Conservation (phyloP, 352 stramenopile species). For the Globisporangium perplexum region DNA sequence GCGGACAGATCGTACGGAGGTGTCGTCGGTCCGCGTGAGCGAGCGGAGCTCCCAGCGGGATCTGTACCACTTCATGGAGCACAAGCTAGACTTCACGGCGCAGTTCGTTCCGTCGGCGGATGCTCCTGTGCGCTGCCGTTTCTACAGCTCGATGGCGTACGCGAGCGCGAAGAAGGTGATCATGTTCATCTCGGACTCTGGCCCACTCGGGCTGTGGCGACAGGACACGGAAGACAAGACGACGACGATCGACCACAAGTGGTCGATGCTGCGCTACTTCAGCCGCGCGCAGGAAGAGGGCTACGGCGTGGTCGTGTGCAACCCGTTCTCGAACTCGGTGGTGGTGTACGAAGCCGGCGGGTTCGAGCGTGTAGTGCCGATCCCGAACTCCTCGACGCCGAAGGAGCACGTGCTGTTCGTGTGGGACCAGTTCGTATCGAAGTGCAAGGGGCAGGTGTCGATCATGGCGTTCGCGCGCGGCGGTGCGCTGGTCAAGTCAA, state of each 20-base stretch:
- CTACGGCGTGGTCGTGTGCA: slow-evolving; percentile 83
- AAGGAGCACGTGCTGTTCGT: slow-evolving; percentile 86
- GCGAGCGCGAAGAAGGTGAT: slow-evolving; percentile 82
- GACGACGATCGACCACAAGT: slow-evolving; percentile 78
- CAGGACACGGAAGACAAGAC: slow-evolving; percentile 54
- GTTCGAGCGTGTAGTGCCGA: slow-evolving; percentile 79
- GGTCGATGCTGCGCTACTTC: slow-evolving; percentile 85
- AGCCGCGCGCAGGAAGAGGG: slow-evolving; percentile 81
- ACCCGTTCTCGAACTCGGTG: slow-evolving; percentile 84
- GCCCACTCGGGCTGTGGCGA: slow-evolving; percentile 77
- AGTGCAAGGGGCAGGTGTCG: slow-evolving; percentile 82
- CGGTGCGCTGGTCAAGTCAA: slow-evolving; percentile 77
- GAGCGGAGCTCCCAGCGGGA: slow-evolving; percentile 68
- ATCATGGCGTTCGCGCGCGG: slow-evolving; percentile 80
- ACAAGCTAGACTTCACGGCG: slow-evolving; percentile 76
- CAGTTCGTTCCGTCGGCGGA: slow-evolving; percentile 84
- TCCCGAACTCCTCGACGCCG: slow-evolving; percentile 78
- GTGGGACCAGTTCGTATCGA: slow-evolving; percentile 79
- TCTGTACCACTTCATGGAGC: slow-evolving; percentile 84
- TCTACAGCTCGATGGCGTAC: slow-evolving; percentile 89
- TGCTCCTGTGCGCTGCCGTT: slow-evolving; percentile 78
- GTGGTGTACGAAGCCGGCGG: slow-evolving; percentile 86
- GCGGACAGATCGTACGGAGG: slow-evolving; percentile 15
- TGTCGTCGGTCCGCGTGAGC: slow-evolving; percentile 31
- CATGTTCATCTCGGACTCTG: slow-evolving; percentile 82